These are phyloP conservation scores for Sarocladium brachiariae DNA, from an alignment of 2,329 filamentous ascomycete genomes.

Conservation along the genomic window DNA sequence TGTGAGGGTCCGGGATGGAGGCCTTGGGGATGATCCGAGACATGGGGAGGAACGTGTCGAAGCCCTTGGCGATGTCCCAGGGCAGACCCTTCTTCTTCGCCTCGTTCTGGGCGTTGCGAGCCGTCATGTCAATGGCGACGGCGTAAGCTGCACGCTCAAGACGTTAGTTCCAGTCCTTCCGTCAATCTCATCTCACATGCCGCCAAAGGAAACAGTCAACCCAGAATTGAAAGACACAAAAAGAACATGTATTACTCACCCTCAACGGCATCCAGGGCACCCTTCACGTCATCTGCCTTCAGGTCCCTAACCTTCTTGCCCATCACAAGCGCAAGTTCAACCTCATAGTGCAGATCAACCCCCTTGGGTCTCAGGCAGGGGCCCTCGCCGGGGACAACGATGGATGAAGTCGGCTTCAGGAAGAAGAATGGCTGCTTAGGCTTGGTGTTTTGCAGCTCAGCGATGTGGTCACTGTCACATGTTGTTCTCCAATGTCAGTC, in stretches of 20 bases:
- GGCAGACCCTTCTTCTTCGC: conserved; percentile 92
- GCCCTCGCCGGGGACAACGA: conserved; percentile 71
- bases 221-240: too few species aligned
- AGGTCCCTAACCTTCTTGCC: conserved; percentile 75
- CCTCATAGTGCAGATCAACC: conserved; percentile 85
- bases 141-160: too few species aligned
- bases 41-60: conserved; percentile 93
- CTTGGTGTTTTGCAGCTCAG: conserved; percentile 77
- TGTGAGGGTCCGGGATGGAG: conserved; percentile 77
- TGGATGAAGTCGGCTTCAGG: conserved; percentile 84
- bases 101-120: conserved; percentile 89
- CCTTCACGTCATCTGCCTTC: conserved; percentile 62
- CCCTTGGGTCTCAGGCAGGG: conserved; percentile 77
- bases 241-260: conserved; percentile 39
- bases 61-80: conserved; percentile 95
- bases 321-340: conserved; percentile 86
- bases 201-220: too few species aligned
- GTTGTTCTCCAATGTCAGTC: not conserved
- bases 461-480: conserved; percentile 70
- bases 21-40: conserved; percentile 74
- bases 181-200: too few species aligned
- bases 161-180: not conserved
- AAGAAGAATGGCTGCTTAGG: conserved; percentile 99
- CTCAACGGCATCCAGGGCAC: conserved; percentile 75
- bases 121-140: conserved; percentile 94